Evolutionary conservation across 257 asterid species (phyloP).

Genomic region (Linderniella brevidens): DNA sequence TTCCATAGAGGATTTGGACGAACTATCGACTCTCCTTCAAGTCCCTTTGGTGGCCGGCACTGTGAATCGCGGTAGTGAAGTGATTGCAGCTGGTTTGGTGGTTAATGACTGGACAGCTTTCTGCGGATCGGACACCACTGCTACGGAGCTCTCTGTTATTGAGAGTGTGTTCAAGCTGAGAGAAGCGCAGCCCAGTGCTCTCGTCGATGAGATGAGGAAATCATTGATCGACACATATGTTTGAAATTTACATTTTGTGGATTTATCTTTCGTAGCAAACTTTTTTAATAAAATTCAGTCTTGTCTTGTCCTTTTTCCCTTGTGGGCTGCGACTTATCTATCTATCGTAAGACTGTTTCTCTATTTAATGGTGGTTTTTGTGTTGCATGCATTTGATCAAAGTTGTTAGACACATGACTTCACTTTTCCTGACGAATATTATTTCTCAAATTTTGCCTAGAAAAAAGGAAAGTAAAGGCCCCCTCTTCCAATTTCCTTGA

Average conservation of each 20-base stretch:
- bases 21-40: slow-evolving; percentile 79
- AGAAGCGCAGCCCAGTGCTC: slow-evolving; percentile 71
- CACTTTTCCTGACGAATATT: no score
- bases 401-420: no score
- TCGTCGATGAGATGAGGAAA: slow-evolving; percentile 78
- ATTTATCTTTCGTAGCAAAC: no score
- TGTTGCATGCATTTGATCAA: no score
- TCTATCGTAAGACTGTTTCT: no score
- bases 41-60: slow-evolving; percentile 86
- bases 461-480: no score
- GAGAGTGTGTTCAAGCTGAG: slow-evolving; percentile 78
- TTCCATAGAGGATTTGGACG: slow-evolving; percentile 75
- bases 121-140: slow-evolving; percentile 87
- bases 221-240: slow-evolving; percentile 70
- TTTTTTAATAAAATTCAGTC: no score
- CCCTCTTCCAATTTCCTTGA: no score
- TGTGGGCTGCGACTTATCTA: no score
- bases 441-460: no score
- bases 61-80: slow-evolving; percentile 83
- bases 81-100: slow-evolving; percentile 57
- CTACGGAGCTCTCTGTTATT: slow-evolving; percentile 68
- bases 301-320: no score
- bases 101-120: slow-evolving; percentile 91
- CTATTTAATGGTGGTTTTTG: no score
- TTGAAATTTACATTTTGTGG: slow-evolving; percentile 8